These are phyloP conservation scores for Neofusicoccum umdonicola DNA, from an alignment of 2,329 filamentous ascomycete species.

Conservation along the genomic window DNA sequence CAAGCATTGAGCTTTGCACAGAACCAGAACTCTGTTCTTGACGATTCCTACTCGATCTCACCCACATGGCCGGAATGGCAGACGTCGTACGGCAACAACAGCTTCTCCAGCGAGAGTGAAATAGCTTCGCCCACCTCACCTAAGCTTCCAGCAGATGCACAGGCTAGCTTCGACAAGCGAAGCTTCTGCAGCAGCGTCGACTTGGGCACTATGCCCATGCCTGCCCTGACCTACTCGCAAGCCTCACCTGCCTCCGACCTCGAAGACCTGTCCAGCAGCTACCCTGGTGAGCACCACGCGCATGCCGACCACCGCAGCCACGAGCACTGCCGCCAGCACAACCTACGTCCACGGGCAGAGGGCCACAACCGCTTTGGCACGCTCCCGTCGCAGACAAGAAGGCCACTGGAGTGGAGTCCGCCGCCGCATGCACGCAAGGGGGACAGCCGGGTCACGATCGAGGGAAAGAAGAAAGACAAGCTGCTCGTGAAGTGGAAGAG, in stretches of 20 bases:
- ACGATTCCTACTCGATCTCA: background rate
- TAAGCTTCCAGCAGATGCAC: background rate
- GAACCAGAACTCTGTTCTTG: background rate
- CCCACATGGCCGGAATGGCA: conserved; percentile 2
- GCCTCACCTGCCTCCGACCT: conserved; percentile 3
- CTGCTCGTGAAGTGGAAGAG: conserved; percentile 54
- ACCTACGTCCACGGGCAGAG: background rate
- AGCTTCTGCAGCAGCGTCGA: background rate
- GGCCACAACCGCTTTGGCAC: background rate
- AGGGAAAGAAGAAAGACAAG: conserved; percentile 23
- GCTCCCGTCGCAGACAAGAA: background rate
- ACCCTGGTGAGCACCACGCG: background rate
- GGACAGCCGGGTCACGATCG: background rate
- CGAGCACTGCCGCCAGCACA: background rate
- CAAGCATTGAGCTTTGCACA: background rate
- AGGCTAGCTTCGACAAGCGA: background rate
- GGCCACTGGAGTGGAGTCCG: background rate
- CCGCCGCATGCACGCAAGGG: background rate
- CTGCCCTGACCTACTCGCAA: conserved; percentile 8
- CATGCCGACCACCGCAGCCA: background rate
- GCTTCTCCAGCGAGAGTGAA: conserved; percentile 9
- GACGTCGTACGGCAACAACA: background rate
- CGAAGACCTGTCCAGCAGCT: background rate
- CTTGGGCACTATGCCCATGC: background rate
- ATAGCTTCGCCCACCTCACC: background rate